Percentiles rank a stretch among this genome's conserved stretches.
Evolutionary conservation across 495 filamentous ascomycete genomes (phyloP).

Genomic region (Neurospora terricola): DNA sequence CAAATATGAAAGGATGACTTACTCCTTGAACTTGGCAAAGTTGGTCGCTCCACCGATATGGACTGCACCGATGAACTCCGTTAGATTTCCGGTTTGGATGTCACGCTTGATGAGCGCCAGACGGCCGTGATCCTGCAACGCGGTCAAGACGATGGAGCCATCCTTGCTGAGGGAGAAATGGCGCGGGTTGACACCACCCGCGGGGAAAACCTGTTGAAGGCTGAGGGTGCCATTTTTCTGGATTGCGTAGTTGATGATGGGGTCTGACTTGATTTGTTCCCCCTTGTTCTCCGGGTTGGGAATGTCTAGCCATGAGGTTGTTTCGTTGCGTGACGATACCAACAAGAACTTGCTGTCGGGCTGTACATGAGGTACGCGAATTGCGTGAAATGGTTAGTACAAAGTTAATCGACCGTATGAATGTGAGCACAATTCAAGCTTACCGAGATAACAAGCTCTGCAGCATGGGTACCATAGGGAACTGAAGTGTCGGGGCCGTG

Average conservation of each 20-base stretch:
- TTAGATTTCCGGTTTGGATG: slow-evolving; percentile 43
- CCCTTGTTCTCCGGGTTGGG: slow-evolving; percentile 34
- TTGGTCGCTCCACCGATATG: slow-evolving; percentile 44
- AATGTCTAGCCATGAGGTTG: slow-evolving; percentile 35
- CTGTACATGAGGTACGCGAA: slow-evolving; percentile 16
- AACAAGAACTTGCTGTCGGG: slow-evolving; percentile 51
- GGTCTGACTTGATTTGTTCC: slow-evolving; percentile 34
- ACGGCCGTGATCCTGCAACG: slow-evolving; percentile 47
- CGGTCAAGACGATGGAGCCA: slow-evolving; percentile 51
- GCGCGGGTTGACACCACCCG: slow-evolving; percentile 51
- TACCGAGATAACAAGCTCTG: slow-evolving; percentile 53
- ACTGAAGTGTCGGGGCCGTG: slow-evolving; percentile 30
- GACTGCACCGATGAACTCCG: slow-evolving; percentile 38
- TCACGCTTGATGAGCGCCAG: slow-evolving; percentile 54
- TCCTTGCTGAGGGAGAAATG: slow-evolving; percentile 56
- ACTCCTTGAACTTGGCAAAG: slow-evolving; percentile 53
- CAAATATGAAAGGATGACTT: not conserved
- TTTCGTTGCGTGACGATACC: slow-evolving; percentile 53
- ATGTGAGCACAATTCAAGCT: slow-evolving; percentile 12
- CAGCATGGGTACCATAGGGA: slow-evolving; percentile 32
- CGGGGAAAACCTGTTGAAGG: slow-evolving; percentile 40
- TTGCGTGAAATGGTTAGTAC: not conserved
- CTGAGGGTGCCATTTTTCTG: slow-evolving; percentile 35
- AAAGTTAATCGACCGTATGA: not conserved
- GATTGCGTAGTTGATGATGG: slow-evolving; percentile 38